Conservation (phyloP, 495 filamentous ascomycete genomes). For the Chaetomium cochliodes region DNA sequence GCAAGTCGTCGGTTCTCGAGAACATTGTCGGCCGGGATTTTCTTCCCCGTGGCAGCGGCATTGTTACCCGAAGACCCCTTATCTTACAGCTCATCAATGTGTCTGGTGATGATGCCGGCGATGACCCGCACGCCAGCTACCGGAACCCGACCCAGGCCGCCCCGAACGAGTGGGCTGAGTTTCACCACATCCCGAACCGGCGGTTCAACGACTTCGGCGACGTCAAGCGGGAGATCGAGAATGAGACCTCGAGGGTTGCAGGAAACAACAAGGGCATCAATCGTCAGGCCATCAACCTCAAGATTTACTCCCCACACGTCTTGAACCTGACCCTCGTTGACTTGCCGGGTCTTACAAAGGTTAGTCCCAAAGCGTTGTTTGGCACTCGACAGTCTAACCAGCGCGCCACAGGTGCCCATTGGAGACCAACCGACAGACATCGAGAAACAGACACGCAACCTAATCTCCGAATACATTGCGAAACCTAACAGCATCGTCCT, state of each 20-base stretch:
- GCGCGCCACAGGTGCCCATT: constrained; percentile 70
- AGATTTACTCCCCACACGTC: constrained; percentile 97
- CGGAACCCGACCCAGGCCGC: constrained; percentile 46
- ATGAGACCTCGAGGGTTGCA: constrained; percentile 90
- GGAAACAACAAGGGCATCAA: constrained; percentile 99
- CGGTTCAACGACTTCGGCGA: constrained; percentile 88
- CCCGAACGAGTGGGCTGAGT: constrained; percentile 87
- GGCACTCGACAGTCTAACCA: constrained; percentile 18
- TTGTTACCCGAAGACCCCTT: constrained; percentile 89
- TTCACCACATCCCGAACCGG: constrained; percentile 87
- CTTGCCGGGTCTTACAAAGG: constrained; percentile 93
- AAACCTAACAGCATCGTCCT: constrained; percentile 99
- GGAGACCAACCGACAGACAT: constrained; percentile 98
- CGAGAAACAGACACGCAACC: constrained; percentile 94
- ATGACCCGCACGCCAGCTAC: constrained; percentile 54
- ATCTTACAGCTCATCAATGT: constrained; percentile 99
- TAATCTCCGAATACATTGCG: constrained; percentile 98
- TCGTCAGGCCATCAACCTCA: constrained; percentile 93
- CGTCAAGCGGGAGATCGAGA: constrained; percentile 96
- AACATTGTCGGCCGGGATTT: constrained; percentile 99
- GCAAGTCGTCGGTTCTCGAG: constrained; percentile 98
- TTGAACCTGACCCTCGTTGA: constrained; percentile 96
- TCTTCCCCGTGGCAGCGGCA: constrained; percentile 90
- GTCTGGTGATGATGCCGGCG: constrained; percentile 74
- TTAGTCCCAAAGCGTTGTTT: constrained; percentile 38